Evolutionary conservation across 208 protist genomes (phyloP).

Genomic region (Crithidia fasciculata): DNA sequence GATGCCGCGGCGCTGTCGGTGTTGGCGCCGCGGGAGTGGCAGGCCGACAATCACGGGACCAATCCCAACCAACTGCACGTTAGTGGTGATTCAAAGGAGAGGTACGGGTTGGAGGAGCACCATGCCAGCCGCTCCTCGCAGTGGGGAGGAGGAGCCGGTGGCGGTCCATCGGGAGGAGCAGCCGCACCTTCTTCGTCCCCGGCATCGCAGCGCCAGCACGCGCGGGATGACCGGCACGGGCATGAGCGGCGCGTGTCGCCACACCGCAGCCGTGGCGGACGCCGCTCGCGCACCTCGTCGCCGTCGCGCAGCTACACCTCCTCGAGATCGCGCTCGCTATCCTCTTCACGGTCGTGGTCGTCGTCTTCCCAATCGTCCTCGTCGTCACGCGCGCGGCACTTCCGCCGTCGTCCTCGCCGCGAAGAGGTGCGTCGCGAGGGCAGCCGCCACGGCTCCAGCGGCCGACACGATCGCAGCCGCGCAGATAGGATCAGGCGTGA

Average conservation of each 20-base stretch:
- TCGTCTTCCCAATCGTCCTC: constrained; percentile 12
- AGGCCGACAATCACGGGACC: constrained; percentile 14
- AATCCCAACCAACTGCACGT: not conserved
- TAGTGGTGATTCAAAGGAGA: too few species aligned
- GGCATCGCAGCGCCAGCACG: not conserved
- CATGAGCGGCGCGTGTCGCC: not conserved
- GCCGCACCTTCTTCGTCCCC: not conserved
- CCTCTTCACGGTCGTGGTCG: constrained; percentile 6
- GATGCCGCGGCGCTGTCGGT: constrained; percentile 1
- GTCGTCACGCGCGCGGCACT: constrained; percentile 10
- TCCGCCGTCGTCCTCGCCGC: not conserved
- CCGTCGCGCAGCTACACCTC: constrained; percentile 1
- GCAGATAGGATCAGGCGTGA: not conserved
- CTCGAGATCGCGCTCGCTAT: not conserved
- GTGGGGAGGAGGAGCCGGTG: too few species aligned
- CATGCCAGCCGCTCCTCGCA: too few species aligned
- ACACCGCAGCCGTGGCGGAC: not conserved
- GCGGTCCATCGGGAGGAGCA: too few species aligned
- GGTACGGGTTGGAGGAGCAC: too few species aligned
- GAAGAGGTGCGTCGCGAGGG: not conserved
- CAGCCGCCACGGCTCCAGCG: not conserved
- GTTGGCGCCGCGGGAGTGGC: constrained; percentile 32
- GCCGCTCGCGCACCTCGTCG: not conserved
- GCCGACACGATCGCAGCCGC: not conserved
- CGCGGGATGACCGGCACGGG: not conserved